Evolutionary conservation across 768 basidiomycete species (phyloP).

Genomic region (Pisolithus microcarpus): DNA sequence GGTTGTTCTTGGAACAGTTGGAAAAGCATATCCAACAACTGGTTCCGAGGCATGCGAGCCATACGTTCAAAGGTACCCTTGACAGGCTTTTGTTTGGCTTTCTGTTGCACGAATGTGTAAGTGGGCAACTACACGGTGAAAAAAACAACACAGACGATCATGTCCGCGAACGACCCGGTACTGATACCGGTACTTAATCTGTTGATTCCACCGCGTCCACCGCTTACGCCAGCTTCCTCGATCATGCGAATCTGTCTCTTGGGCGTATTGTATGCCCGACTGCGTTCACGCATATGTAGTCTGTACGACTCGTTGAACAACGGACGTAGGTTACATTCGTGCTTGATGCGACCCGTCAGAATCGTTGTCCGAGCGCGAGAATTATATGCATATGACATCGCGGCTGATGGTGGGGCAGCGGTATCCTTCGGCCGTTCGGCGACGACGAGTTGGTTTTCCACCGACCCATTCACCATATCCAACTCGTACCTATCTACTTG

Average conservation of each 20-base stretch:
- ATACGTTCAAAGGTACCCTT: slow-evolving; percentile 80
- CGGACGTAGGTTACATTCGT: slow-evolving; percentile 71
- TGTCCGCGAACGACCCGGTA: slow-evolving; percentile 51
- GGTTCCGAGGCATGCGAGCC: slow-evolving; percentile 86
- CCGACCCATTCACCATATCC: slow-evolving; percentile 77
- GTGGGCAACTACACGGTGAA: background rate
- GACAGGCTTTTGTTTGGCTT: slow-evolving; percentile 56
- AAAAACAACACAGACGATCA: slow-evolving; percentile 48
- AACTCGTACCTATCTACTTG: slow-evolving; percentile 71
- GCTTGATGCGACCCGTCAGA: slow-evolving; percentile 72
- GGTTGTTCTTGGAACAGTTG: slow-evolving; percentile 65
- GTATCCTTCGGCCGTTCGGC: slow-evolving; percentile 73
- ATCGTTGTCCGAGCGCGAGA: slow-evolving; percentile 69
- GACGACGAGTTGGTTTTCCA: slow-evolving; percentile 81
- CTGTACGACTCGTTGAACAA: slow-evolving; percentile 61
- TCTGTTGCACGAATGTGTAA: slow-evolving; percentile 26
- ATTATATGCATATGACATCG: slow-evolving; percentile 35
- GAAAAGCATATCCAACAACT: slow-evolving; percentile 81
- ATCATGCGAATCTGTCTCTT: slow-evolving; percentile 63
- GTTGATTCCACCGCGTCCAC: slow-evolving; percentile 69
- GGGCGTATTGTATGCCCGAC: slow-evolving; percentile 59
- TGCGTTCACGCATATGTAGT: slow-evolving; percentile 64
- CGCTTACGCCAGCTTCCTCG: slow-evolving; percentile 61
- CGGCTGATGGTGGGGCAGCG: slow-evolving; percentile 31
- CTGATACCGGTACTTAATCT: slow-evolving; percentile 71